A percentile compares a stretch with the other conserved stretches of the same genome.
Evolutionary conservation across 208 protist species (phyloP).

Genomic region (Trypanosoma rangeli): DNA sequence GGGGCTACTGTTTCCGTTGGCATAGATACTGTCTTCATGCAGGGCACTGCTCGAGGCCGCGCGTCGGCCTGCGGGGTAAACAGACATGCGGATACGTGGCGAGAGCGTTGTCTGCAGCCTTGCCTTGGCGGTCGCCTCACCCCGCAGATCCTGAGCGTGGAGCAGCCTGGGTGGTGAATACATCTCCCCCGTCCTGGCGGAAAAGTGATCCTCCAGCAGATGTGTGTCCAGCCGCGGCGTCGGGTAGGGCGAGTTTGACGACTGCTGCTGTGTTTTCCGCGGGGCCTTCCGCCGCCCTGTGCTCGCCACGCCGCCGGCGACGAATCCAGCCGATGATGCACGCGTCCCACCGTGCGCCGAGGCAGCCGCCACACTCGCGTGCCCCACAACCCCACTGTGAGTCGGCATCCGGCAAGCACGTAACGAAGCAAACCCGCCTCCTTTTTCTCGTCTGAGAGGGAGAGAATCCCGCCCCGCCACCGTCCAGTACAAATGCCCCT

Average conservation of each 20-base stretch:
- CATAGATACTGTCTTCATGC: not conserved
- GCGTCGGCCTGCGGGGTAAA: not conserved
- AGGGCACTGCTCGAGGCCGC: not conserved
- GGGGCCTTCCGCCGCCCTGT: not conserved
- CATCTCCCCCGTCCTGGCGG: not conserved
- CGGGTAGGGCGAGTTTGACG: not conserved
- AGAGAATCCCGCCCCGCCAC: no score
- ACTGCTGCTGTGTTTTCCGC: not conserved
- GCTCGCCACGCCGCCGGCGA: not conserved
- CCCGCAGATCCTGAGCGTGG: constrained; percentile 7
- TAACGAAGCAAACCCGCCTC: not conserved
- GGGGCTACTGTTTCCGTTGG: not conserved
- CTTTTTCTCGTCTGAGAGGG: not conserved
- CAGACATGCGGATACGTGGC: not conserved
- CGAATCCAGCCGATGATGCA: not conserved
- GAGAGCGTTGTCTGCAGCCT: not conserved
- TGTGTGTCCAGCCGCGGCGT: not conserved
- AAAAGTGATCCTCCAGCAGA: not conserved
- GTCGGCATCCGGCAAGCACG: no score
- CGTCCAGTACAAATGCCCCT: no score
- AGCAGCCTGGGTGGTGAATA: constrained; percentile 13
- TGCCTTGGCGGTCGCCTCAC: not conserved
- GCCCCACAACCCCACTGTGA: no score
- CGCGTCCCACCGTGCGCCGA: not conserved
- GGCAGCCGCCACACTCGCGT: no score